A percentile compares a stretch with the other conserved stretches of the same genome.
These are phyloP conservation scores for Lentinula sp. DNA, from an alignment of 768 basidiomycete genomes.

Conservation along the genomic window DNA sequence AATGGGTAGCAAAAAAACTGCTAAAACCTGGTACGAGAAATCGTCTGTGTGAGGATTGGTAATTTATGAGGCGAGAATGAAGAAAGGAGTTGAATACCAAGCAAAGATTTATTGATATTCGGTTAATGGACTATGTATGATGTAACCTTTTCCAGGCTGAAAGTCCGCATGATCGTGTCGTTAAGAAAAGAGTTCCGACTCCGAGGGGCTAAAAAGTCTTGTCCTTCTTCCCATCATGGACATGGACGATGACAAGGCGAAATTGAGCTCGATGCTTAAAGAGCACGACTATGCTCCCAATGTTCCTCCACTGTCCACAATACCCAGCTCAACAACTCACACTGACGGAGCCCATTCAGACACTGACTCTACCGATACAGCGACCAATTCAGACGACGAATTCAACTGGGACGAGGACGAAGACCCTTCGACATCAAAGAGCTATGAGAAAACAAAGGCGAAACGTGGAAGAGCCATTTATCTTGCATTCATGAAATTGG, in stretches of 20 bases:
- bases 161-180: not conserved
- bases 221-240: not conserved
- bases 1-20: too few relatives aligned
- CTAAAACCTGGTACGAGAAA: too few relatives aligned
- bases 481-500: conserved; percentile 61
- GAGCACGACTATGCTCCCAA: conserved; percentile 18
- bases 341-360: conserved; percentile 27
- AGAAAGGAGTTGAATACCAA: too few relatives aligned
- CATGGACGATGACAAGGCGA: conserved; percentile 1
- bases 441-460: conserved; percentile 33
- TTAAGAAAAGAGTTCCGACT: not conserved
- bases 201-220: not conserved
- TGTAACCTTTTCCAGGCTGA: not conserved
- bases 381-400: conserved; percentile 60
- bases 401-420: conserved; percentile 74
- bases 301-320: conserved; percentile 10
- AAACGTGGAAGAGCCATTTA: conserved; percentile 59
- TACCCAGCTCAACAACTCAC: conserved; percentile 6
- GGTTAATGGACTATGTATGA: not conserved
- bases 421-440: conserved; percentile 20
- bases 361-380: conserved; percentile 39
- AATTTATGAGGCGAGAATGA: too few relatives aligned
- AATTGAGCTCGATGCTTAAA: conserved; percentile 6
- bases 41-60: too few relatives aligned
- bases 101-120: not conserved